A percentile compares a stretch with the other conserved stretches of the same genome.
Evolutionary conservation across 2,329 filamentous ascomycete species (phyloP).

Genomic region (Diaporthe velutina): DNA sequence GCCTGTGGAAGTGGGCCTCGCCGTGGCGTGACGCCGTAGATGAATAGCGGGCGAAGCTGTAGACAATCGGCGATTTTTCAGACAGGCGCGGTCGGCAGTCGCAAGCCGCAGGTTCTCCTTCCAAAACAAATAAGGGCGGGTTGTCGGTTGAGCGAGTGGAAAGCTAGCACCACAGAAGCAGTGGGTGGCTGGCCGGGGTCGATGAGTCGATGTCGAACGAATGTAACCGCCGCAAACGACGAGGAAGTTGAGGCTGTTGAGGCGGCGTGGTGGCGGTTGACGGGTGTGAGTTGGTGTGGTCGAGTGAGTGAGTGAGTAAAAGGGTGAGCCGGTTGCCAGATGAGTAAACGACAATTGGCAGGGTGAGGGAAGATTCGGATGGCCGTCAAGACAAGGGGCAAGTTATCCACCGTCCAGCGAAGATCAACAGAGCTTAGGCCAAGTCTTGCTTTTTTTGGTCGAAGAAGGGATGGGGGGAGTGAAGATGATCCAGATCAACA

Average conservation of each 20-base stretch:
- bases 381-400: constrained; percentile 23
- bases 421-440: constrained; percentile 24
- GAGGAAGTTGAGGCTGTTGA: neutral
- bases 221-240: constrained; percentile 36
- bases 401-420: constrained; percentile 27
- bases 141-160: constrained; percentile 21
- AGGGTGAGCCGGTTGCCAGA: neutral
- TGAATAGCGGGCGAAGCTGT: constrained; percentile 26
- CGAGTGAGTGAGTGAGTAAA: constrained; percentile 10
- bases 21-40: constrained; percentile 22
- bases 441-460: constrained; percentile 26
- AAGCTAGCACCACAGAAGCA: constrained; percentile 4
- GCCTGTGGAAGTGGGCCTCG: constrained; percentile 25
- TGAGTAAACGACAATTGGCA: constrained; percentile 21
- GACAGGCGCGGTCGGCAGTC: constrained; percentile 22
- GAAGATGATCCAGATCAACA: constrained; percentile 38
- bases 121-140: neutral
- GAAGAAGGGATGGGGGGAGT: constrained; percentile 1
- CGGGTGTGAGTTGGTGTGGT: neutral
- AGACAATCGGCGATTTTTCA: constrained; percentile 25
- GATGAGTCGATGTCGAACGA: constrained; percentile 19
- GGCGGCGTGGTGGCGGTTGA: constrained; percentile 22
- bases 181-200: neutral
- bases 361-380: constrained; percentile 24
- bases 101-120: constrained; percentile 9